Evolutionary conservation across 169 alveolate genomes (phyloP), one percentile per base, ranked within the genome.

Genomic region (Plasmodium gonderi): DNA sequence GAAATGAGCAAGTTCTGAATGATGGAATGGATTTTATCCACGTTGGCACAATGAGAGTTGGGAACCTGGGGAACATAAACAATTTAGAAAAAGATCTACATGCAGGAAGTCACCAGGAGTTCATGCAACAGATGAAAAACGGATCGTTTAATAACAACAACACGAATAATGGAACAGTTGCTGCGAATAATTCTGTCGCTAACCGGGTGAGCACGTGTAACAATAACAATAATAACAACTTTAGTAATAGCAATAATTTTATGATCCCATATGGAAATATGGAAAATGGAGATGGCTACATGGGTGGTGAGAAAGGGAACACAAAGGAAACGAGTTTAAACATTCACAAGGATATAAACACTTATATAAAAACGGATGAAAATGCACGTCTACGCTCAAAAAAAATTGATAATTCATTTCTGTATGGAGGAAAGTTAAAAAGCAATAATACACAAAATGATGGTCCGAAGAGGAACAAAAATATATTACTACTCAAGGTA

Each of bases 391-490:
- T 36, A 29, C 9, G 17, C 40, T 60, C 72, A 11, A 60, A 60
- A 0, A 9, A 36, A 60, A 17, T 60, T 0, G 72, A 60, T 4
- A 29, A 60, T n/a, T 14, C 72, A 12, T 60, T 60, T 36, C 26
- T 60, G 36, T 60, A 60, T 36, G 54, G 75, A 14, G 67, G 74
- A 8, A 69, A 74, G 8, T n/a, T 83, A 23, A 45, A 31, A 12
- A 45, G 49, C 38, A 23, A 69, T 23, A 60, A 42, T n/a, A 17
- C 31, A 17, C 1, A 33, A 7, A 83, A 6, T 60, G 64, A 45
- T n/a, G 60, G 77, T 6, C 64, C 45, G 1, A 83, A 83, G 33
- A 44, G 64, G 23, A 87, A 77, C 47, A 77, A 87, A 38, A 87
- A 60, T 6, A n/a, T 87, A 12, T 12, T 29, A 7, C 40, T 87